Evolutionary conservation across 2,329 filamentous ascomycete genomes (phyloP).

Genomic region (Parascedosporium putredinis): DNA sequence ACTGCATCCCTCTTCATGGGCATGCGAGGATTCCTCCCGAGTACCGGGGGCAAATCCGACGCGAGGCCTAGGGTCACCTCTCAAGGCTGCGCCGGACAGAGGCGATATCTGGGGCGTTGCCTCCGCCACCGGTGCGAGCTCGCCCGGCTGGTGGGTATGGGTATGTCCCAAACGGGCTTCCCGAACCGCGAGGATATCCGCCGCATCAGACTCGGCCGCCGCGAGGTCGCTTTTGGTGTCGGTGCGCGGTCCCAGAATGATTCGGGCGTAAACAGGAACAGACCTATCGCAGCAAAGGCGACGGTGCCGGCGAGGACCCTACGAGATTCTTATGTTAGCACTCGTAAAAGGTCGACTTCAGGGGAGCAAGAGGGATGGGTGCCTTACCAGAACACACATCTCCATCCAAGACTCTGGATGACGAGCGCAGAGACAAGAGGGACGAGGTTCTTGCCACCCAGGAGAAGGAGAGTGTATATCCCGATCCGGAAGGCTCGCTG

Average conservation of each 20-base stretch:
- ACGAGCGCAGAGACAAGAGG: conserved; percentile 79
- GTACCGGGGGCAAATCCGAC: too few relatives aligned
- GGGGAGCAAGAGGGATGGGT: too few relatives aligned
- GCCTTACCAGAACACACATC: conserved; percentile 83
- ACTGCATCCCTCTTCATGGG: too few relatives aligned
- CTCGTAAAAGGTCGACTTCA: too few relatives aligned
- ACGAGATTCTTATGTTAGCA: too few relatives aligned
- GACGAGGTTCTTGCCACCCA: conserved; percentile 85
- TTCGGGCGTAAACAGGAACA: conserved; percentile 89
- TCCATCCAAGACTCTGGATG: conserved; percentile 69
- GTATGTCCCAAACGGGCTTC: too few relatives aligned
- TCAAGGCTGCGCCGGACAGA: too few relatives aligned
- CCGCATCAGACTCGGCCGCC: conserved; percentile 35
- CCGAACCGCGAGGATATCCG: conserved; percentile 34
- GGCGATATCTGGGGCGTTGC: too few relatives aligned
- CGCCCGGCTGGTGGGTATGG: conserved; percentile 6
- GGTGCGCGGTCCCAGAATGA: conserved; percentile 92
- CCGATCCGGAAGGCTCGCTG: conserved; percentile 88
- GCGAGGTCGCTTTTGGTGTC: conserved; percentile 24
- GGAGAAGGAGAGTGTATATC: conserved; percentile 79
- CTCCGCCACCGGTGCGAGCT: too few relatives aligned
- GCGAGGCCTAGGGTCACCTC: too few relatives aligned
- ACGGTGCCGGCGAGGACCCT: conserved; percentile 77
- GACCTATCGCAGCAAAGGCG: conserved; percentile 54
- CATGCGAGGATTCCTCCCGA: too few relatives aligned